Base-by-base conservation (phyloP, 2,329 filamentous ascomycete genomes). In the Xylariomycetidae sp. region DNA sequence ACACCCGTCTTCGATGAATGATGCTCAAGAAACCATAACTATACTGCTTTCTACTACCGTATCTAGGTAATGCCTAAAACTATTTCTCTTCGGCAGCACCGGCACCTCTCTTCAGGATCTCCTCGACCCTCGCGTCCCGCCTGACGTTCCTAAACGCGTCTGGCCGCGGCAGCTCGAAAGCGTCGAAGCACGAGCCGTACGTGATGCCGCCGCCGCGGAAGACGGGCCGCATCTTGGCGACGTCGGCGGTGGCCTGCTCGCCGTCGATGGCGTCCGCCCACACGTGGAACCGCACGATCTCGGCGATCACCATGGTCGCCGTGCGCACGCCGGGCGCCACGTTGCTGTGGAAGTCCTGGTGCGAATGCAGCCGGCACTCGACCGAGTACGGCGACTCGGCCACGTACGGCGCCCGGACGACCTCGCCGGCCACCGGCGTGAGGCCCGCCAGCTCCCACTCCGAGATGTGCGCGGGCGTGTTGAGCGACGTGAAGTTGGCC, bases 381-480 rank as follows among this genome's bases (percentile, higher is more conserved):
- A 35, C 31, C 2, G 38, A 41, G 25, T 31, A 41, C 6, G 38
- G 35, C 1, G 38, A 38, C 31, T 41, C 38, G 19, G 27, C 35
- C 11, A 41, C 27, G 25, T 35, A 35, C 2, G 35, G 35, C 2
- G 31, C 3, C 18, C 19, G 20, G 7, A 41, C 31, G 2, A 38
- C 15, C 14, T 38, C 38, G 10, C 33, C 19, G 2, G 37, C 16
- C 12, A 20, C 16, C 16, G 39, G 39, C 14, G 38, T 41, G 6
- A 41, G 34, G 0, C 38, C 38, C 6, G 38, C 9, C 5, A 41
- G 34, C 18, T 41, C 37, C 37, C 37, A 46, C 33, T 47, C 44
- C 8, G 36, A 40, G 9, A 43, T 30, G 20, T 41, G 40, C 6
- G 20, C 34, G 11, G 44, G 40, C 10, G 44, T 45, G 32, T 47